Evolutionary conservation across 2,329 filamentous ascomycete species (phyloP).

Genomic region (Colletotrichum acutatum): DNA sequence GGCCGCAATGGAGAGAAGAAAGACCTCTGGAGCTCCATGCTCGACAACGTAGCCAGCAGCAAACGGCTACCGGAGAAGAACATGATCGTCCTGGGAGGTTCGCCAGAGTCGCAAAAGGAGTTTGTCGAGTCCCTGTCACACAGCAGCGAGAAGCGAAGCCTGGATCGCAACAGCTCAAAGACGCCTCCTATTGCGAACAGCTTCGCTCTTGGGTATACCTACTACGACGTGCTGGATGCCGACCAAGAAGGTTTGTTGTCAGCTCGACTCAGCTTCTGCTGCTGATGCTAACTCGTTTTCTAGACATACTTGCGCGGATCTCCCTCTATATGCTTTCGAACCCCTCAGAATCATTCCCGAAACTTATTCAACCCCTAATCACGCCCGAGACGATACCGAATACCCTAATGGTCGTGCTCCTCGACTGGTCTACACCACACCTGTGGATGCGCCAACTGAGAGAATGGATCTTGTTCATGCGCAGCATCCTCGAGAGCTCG

Average conservation of each 20-base stretch:
- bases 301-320: conserved; percentile 89
- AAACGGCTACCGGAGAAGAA: conserved; percentile 94
- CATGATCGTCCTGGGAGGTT: conserved; percentile 84
- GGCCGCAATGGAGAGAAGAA: conserved; percentile 77
- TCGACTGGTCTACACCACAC: conserved; percentile 97
- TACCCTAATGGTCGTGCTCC: conserved; percentile 88
- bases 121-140: conserved; percentile 76
- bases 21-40: conserved; percentile 94
- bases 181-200: conserved; percentile 87
- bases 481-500: conserved; percentile 78
- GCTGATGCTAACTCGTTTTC: neutral
- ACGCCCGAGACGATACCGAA: conserved; percentile 86
- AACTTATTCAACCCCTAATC: conserved; percentile 84
- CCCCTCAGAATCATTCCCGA: conserved; percentile 83
- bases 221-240: conserved; percentile 92
- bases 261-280: neutral
- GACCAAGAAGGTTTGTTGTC: conserved; percentile 82
- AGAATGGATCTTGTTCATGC: conserved; percentile 88
- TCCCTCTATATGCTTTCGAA: conserved; percentile 90
- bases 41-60: conserved; percentile 89
- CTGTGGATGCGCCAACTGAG: conserved; percentile 89
- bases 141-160: conserved; percentile 62
- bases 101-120: conserved; percentile 84
- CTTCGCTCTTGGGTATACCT: conserved; percentile 93
- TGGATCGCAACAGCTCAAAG: conserved; percentile 67